These are phyloP conservation scores for Ogataea ganodermae DNA, from an alignment of 805 yeast genomes.

Conservation along the genomic window DNA sequence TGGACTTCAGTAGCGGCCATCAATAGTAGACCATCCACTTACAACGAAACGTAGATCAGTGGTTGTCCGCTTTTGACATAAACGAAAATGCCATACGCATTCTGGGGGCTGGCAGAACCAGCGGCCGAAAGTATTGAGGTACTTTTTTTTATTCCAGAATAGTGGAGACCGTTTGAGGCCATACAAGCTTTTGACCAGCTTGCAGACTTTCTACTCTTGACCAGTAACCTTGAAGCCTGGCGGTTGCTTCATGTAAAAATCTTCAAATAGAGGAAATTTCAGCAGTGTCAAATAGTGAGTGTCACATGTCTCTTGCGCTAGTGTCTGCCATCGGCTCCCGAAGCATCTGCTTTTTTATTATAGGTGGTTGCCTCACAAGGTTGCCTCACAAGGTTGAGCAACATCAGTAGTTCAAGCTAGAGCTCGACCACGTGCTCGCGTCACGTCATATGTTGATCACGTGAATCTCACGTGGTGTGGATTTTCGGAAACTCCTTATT, in stretches of 20 bases:
- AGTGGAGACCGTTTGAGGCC: neutral
- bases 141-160: constrained; percentile 3
- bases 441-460: too few species aligned
- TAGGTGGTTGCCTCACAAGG: too few species aligned
- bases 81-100: constrained; percentile 6
- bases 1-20: too few species aligned
- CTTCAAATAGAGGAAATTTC: constrained; percentile 9
- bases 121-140: neutral
- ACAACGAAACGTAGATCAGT: constrained; percentile 1
- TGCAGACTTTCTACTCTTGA: neutral
- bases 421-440: too few species aligned
- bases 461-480: too few species aligned
- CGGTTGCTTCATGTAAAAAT: constrained; percentile 11
- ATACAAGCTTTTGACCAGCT: neutral
- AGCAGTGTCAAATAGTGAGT: too few species aligned
- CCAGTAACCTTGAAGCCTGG: constrained; percentile 3
- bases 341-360: too few species aligned
- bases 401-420: too few species aligned
- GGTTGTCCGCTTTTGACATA: neutral
- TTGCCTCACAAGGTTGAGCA: too few species aligned
- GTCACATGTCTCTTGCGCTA: too few species aligned
- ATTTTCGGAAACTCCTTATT: too few species aligned
- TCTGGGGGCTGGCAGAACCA: constrained; percentile 2
- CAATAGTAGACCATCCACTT: constrained; percentile 5
- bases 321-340: too few species aligned